Evolutionary conservation across 345 rosid genomes (phyloP).

Genomic region (Camelina neglecta): DNA sequence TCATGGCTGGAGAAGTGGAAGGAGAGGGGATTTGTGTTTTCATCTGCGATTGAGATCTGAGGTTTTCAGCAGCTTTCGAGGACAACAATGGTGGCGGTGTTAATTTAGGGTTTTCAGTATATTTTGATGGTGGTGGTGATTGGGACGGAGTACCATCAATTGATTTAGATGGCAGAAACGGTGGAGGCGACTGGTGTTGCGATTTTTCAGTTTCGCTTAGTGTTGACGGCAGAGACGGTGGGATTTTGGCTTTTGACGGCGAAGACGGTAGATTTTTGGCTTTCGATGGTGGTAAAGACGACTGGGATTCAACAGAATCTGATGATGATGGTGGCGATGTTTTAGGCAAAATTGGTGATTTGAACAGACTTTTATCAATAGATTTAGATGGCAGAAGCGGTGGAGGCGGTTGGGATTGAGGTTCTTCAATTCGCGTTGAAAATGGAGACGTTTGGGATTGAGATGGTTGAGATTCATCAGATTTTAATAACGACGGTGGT

Average conservation of each 20-base stretch:
- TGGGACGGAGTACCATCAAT: background rate
- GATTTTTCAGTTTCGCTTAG: background rate
- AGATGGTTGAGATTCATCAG: background rate
- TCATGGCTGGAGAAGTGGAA: background rate
- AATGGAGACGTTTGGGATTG: background rate
- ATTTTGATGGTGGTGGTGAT: background rate
- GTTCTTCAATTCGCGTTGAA: background rate
- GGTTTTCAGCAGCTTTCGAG: background rate
- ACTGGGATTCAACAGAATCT: no score
- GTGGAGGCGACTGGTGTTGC: background rate
- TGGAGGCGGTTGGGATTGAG: background rate
- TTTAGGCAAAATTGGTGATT: background rate
- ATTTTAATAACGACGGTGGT: background rate
- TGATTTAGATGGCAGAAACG: background rate
- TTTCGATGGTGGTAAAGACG: background rate
- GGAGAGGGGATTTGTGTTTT: background rate
- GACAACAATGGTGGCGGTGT: background rate
- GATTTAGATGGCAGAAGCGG: background rate
- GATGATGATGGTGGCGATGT: no score
- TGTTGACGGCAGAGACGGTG: background rate
- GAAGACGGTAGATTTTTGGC: background rate
- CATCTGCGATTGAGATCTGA: background rate
- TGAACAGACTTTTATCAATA: background rate
- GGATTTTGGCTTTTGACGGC: background rate
- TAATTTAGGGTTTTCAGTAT: conserved; percentile 2